phyloP scores from a whole-genome alignment of 2,329 filamentous ascomycete species.

The Penicillium brasilianum region DNA sequence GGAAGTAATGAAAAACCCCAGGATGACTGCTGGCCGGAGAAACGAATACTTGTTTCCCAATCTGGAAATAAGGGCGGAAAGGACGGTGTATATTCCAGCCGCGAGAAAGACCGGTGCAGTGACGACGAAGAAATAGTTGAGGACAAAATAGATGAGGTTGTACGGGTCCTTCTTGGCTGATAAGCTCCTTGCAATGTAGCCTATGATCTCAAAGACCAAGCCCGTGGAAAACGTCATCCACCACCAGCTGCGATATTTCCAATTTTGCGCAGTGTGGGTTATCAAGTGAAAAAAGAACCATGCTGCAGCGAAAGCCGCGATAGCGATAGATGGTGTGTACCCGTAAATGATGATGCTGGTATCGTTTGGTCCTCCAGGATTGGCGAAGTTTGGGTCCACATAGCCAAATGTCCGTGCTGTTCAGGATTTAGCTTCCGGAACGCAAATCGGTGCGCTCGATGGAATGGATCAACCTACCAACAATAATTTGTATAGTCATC shows the following conservation, averaged over 20 bases:
- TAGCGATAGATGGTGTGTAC: slow-evolving; percentile 22
- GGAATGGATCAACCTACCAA: not conserved
- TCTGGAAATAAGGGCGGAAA: slow-evolving; percentile 22
- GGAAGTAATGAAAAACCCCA: slow-evolving; percentile 25
- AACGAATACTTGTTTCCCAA: slow-evolving; percentile 19
- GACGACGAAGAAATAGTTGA: slow-evolving; percentile 27
- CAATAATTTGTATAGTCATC: not conserved
- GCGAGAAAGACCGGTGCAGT: slow-evolving; percentile 23
- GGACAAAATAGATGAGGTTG: slow-evolving; percentile 23
- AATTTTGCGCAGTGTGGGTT: slow-evolving; percentile 13
- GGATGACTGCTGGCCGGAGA: slow-evolving; percentile 16
- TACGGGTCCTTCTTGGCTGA: slow-evolving; percentile 22
- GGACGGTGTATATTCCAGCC: slow-evolving; percentile 22
- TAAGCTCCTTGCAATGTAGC: slow-evolving; percentile 23
- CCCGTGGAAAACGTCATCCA: slow-evolving; percentile 23
- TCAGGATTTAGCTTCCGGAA: not conserved
- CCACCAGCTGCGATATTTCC: slow-evolving; percentile 23
- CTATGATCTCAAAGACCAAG: slow-evolving; percentile 22
- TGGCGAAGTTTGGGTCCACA: slow-evolving; percentile 15
- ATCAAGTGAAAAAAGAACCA: slow-evolving; percentile 25
- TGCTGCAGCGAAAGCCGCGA: slow-evolving; percentile 21
- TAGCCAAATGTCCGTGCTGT: slow-evolving; percentile 17
- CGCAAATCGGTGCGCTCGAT: not conserved
- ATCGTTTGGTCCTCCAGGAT: slow-evolving; percentile 14
- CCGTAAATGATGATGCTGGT: slow-evolving; percentile 22